phyloP scores from a whole-genome alignment of 805 yeast genomes.

The Candida orba region DNA sequence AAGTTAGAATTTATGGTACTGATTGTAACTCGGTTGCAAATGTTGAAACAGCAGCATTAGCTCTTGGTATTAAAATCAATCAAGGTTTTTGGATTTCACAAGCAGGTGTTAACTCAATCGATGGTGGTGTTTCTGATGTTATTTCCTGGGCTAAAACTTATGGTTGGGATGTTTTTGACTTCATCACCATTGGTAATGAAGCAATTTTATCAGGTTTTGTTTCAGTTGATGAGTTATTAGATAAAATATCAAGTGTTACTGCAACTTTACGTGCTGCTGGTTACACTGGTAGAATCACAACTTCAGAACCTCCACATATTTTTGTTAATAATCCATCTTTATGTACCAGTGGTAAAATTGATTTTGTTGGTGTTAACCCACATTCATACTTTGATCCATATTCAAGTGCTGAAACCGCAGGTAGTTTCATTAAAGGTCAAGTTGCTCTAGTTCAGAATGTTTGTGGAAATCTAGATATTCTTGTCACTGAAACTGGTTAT shows the following conservation, averaged over 20 bases:
- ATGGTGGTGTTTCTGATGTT: slow-evolving; percentile 45
- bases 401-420: slow-evolving; percentile 60
- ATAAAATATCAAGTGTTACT: slow-evolving; percentile 61
- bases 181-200: slow-evolving; percentile 82
- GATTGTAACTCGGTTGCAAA: slow-evolving; percentile 70
- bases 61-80: slow-evolving; percentile 62
- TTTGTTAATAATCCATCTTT: slow-evolving; percentile 56
- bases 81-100: slow-evolving; percentile 81
- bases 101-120: slow-evolving; percentile 65
- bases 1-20: slow-evolving; percentile 76
- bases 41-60: slow-evolving; percentile 51
- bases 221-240: slow-evolving; percentile 52
- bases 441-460: slow-evolving; percentile 41
- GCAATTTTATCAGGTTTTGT: slow-evolving; percentile 62
- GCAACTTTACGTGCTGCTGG: slow-evolving; percentile 56
- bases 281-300: slow-evolving; percentile 67
- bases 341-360: slow-evolving; percentile 64
- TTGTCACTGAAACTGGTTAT: slow-evolving; percentile 84
- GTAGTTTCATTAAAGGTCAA: slow-evolving; percentile 63
- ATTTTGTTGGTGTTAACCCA: slow-evolving; percentile 79
- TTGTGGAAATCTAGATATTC: slow-evolving; percentile 49
- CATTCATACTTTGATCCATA: slow-evolving; percentile 74
- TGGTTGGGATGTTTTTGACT: slow-evolving; percentile 72
- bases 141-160: slow-evolving; percentile 40
- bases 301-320: slow-evolving; percentile 85